Base-by-base conservation (phyloP, 345 rosid genomes). In the Eutrema yunnanense region DNA sequence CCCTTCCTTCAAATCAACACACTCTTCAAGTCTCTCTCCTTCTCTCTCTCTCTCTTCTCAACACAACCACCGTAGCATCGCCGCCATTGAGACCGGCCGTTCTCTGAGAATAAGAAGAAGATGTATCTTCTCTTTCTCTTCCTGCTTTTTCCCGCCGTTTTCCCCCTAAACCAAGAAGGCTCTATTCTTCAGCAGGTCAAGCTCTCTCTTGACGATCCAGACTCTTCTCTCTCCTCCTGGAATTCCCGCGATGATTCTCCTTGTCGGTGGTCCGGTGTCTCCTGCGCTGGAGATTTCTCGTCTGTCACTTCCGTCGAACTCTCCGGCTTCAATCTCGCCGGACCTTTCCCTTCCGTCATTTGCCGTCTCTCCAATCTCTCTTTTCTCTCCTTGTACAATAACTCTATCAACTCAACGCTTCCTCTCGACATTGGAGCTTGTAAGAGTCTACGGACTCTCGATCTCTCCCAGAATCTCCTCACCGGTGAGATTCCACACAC, bases 391-490 rank as follows among this genome's bases (percentile, higher is more conserved):
- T 29, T 96, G 48, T 72, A 4, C 81, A 81, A 88, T 76, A 90
- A 92, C 91, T 72, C 78, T 62, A 82, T 96, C 79, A 76, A 82
- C 83, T 77, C 84, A 14, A 73, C 86, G 9, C 88, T 96, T 72
- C 94, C 98, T 2, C 57, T 71, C 4, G 86, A 86, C 37, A 81
- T 96, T 75, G 77, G 89, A 65, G 12, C 84, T 46, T 96, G 99
- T 53, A 77, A 29, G 2, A 69, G 41, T 66, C 96, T 96, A 55
- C 36, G 66, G 8, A 85, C 78, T 71, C 97, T 96, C 22, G 97
- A 90, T 75, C 95, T 96, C 38, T 33, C 95, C 30, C 88, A 87
- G 77, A 96, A 96, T 69, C 83, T 87, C 16, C 87, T 96, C 60
- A 83, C 92, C 34, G 98, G 99, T 2, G 32, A 82, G 4, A 86